Base-by-base conservation (phyloP, 225 moss, liverwort and hornwort genomes). In the Sphagnum contortum region DNA sequence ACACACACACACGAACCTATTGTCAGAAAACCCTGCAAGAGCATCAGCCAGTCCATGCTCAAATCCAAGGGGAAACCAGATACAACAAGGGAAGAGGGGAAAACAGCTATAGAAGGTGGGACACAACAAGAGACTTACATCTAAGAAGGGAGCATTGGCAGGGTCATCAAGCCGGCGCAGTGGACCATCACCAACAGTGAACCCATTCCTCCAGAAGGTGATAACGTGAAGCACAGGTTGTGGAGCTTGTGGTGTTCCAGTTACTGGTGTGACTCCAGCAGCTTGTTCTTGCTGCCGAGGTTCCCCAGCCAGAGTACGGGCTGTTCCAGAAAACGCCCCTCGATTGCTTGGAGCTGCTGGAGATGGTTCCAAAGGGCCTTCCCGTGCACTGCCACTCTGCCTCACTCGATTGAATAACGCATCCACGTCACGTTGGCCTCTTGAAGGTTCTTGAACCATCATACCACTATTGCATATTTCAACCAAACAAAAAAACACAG, bases 401-500 rank as follows among this genome's bases (percentile, higher is more conserved):
- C 90, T 76, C 14, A 80, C 90, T 12, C 90, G 88, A 71, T 93
- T 86, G 55, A 93, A 93, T 64, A 93, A 86, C 12, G 88, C 83
- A 78, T 93, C 84, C 61, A 93, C 90, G 70, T 93, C 93, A 48
- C 88, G 82, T 45, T 82, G 79, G 58, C 76, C 77, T 64, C 74
- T 80, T 57, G 46, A 76, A 45, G 93, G 93, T 60, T 90, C 93
- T 79, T 93, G 93, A 49, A 93, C 93, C 93, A 93, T 93, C 93
- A 93, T 93, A 50, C 93, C 93, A 82, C 90, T 91, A 74, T 57
- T 13, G 47, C 48, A 12, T 11, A 58, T 29, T 55, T 45, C 44
- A 60, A 68, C 55, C 45, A 12, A 64, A 10, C 47, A 55, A 14
- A 63, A 76, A 46, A 58, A 29, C n/a, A 3, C 3, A 44, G 29